Conservation (phyloP, 495 filamentous ascomycete genomes). For the Geoglossum glabrum region DNA sequence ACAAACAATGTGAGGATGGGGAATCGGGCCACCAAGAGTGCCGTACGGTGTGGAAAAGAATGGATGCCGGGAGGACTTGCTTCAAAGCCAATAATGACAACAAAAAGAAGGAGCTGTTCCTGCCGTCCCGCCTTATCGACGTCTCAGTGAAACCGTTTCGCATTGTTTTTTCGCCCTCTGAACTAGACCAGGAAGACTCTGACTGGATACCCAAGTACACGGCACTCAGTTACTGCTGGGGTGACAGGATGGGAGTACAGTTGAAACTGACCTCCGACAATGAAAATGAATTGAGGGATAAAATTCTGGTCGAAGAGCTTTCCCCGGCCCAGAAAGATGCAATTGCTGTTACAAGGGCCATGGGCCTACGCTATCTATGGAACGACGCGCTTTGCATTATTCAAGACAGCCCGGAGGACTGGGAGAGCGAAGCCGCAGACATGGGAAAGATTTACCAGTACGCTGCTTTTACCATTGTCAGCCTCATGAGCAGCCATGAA, state of each 20-base stretch:
- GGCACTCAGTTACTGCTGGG: not conserved
- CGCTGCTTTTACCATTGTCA: constrained; percentile 5
- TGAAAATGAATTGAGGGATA: not conserved
- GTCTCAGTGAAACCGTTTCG: too few relatives aligned
- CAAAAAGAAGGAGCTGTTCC: too few relatives aligned
- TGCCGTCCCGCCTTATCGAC: too few relatives aligned
- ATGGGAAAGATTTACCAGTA: constrained; percentile 12
- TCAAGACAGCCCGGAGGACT: constrained; percentile 10
- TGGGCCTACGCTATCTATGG: constrained; percentile 15
- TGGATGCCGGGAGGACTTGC: too few relatives aligned
- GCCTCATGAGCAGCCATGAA: too few relatives aligned
- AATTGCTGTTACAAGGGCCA: not conserved
- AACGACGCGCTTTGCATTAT: constrained; percentile 18
- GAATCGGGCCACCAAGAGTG: too few relatives aligned
- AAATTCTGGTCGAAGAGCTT: not conserved
- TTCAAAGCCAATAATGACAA: too few relatives aligned
- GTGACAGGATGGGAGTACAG: not conserved
- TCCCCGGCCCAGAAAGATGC: constrained; percentile 3
- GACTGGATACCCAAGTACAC: not conserved
- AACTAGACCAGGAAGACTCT: too few relatives aligned
- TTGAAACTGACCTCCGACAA: not conserved
- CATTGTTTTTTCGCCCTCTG: not conserved
- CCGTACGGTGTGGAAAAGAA: too few relatives aligned
- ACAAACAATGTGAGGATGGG: too few relatives aligned
- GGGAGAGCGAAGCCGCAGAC: constrained; percentile 6